These are phyloP conservation scores for Triticum aestivum DNA, from an alignment of 176 grass and related monocot species.

Conservation along the genomic window IWGSC_CS_RefSeq_v2.1 NC_057801.1:605578268-605578767, in stretches of 20 bases:
- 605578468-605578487: neutral
- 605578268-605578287: no score
- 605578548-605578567: neutral
- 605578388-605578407: neutral
- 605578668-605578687: neutral
- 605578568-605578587: neutral
- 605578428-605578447: neutral
- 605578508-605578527: neutral
- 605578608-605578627: constrained; percentile 19
- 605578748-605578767: neutral
- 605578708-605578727: no score
- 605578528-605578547: neutral
- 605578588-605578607: constrained; percentile 26
- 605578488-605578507: constrained; percentile 38
- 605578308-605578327: no score
- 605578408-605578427: neutral
- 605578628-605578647: constrained; percentile 38
- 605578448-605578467: neutral
- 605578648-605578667: constrained; percentile 4
- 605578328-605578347: no score
- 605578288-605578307: no score
- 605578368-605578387: no score
- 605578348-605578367: no score
- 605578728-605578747: no score
- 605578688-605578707: neutral